Evolutionary conservation across 768 basidiomycete species (phyloP).

Genomic region (Hygrocybe punicea): DNA sequence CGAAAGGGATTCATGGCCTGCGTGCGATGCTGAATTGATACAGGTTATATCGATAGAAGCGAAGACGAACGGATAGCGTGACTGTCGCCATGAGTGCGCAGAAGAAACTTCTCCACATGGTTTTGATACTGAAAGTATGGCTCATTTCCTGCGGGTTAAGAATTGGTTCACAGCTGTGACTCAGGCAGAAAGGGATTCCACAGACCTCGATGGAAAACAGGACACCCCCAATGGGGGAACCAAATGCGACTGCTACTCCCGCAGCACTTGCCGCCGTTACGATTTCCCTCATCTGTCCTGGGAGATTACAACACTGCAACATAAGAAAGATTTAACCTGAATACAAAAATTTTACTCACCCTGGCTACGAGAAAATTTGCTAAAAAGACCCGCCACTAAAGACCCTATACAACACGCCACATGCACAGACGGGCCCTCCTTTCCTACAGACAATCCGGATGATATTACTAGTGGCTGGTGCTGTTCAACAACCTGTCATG

Average conservation of each 20-base stretch:
- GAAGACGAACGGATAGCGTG: slow-evolving; percentile 76
- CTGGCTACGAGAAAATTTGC: slow-evolving; percentile 81
- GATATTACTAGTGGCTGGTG: slow-evolving; percentile 91
- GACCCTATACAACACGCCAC: slow-evolving; percentile 93
- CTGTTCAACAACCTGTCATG: slow-evolving; percentile 8
- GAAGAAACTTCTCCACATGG: slow-evolving; percentile 98
- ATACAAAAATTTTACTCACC: slow-evolving; percentile 44
- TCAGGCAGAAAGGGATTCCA: background rate
- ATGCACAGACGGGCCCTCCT: slow-evolving; percentile 98
- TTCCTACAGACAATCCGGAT: slow-evolving; percentile 94
- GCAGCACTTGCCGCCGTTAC: slow-evolving; percentile 95
- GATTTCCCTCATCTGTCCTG: slow-evolving; percentile 84
- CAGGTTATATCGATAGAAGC: slow-evolving; percentile 10
- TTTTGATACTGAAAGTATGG: slow-evolving; percentile 92
- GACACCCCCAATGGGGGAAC: slow-evolving; percentile 96
- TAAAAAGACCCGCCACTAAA: slow-evolving; percentile 82
- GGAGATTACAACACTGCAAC: background rate
- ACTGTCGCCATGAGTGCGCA: slow-evolving; percentile 97
- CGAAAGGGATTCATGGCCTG: slow-evolving; percentile 98
- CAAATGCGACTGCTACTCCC: slow-evolving; percentile 97
- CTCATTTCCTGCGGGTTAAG: slow-evolving; percentile 82
- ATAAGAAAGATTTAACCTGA: background rate
- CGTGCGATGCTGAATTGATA: background rate
- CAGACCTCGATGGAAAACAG: slow-evolving; percentile 92
- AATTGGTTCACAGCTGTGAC: background rate